Percentiles rank a stretch among this genome's conserved stretches.
Conservation (phyloP, 345 rosid species). For the Laguncularia racemosa region DNA sequence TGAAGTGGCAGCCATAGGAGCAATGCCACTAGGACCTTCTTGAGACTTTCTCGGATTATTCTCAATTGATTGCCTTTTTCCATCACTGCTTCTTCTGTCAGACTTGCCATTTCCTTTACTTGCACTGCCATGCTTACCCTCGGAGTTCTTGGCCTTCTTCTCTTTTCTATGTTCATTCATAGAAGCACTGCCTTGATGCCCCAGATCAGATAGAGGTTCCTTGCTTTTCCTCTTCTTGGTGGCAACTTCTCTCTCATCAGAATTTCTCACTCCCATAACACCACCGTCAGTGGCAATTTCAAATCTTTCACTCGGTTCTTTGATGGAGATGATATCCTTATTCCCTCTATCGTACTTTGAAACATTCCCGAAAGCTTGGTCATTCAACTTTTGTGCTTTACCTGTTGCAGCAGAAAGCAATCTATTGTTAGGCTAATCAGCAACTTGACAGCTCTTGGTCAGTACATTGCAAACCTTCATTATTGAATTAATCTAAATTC, state of each 20-base stretch:
- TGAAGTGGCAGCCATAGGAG: conserved; percentile 67
- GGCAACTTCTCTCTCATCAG: conserved; percentile 26
- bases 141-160: conserved; percentile 54
- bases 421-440: conserved; percentile 41
- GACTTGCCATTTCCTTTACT: conserved; percentile 42
- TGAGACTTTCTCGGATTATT: conserved; percentile 33
- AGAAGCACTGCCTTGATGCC: conserved; percentile 23
- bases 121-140: conserved; percentile 49
- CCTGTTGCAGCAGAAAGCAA: conserved; percentile 32
- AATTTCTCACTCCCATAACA: conserved; percentile 32
- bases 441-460: conserved; percentile 43
- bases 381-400: conserved; percentile 34
- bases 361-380: conserved; percentile 25
- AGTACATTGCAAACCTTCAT: conserved; percentile 31
- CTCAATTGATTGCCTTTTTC: conserved; percentile 27
- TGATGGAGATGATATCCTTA: conserved; percentile 28
- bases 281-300: conserved; percentile 33
- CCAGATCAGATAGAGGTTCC: conserved; percentile 27
- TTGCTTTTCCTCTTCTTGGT: conserved; percentile 55
- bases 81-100: conserved; percentile 45
- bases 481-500: conserved; percentile 59
- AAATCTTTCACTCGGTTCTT: conserved; percentile 33
- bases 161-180: conserved; percentile 41
- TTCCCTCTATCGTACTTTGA: conserved; percentile 27
- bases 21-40: conserved; percentile 32